Evolutionary conservation across 2,329 filamentous ascomycete species (phyloP).

Genomic region (Colletotrichum sp.): DNA sequence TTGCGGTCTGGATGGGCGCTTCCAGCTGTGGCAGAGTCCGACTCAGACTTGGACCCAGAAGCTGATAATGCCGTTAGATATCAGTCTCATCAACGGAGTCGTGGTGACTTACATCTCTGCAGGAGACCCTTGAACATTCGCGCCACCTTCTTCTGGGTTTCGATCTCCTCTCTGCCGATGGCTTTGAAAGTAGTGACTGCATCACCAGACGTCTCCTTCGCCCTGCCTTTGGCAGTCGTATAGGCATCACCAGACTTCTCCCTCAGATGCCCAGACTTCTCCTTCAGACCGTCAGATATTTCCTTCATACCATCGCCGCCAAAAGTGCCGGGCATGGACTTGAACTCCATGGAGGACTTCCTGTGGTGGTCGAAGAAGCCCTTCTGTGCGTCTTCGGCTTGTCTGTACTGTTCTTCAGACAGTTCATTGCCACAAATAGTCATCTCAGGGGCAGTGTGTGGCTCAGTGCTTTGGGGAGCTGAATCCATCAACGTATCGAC

Average conservation of each 20-base stretch:
- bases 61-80: neutral
- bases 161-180: neutral
- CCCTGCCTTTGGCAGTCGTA: neutral
- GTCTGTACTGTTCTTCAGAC: neutral
- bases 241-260: neutral
- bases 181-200: neutral
- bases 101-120: neutral
- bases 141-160: neutral
- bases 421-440: neutral
- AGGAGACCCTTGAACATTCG: neutral
- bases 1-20: neutral
- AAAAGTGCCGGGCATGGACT: neutral
- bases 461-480: neutral
- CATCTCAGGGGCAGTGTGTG: neutral
- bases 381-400: neutral
- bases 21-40: neutral
- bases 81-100: neutral
- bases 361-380: neutral
- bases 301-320: neutral
- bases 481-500: neutral
- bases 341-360: conserved; percentile 10
- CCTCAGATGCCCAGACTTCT: neutral
- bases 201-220: neutral
- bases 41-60: neutral
- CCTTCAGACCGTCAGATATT: neutral